Percentiles rank a stretch among this genome's conserved stretches.
Evolutionary conservation across 2,329 filamentous ascomycete species (phyloP).

Genomic region (Trichophaea hybrida): DNA sequence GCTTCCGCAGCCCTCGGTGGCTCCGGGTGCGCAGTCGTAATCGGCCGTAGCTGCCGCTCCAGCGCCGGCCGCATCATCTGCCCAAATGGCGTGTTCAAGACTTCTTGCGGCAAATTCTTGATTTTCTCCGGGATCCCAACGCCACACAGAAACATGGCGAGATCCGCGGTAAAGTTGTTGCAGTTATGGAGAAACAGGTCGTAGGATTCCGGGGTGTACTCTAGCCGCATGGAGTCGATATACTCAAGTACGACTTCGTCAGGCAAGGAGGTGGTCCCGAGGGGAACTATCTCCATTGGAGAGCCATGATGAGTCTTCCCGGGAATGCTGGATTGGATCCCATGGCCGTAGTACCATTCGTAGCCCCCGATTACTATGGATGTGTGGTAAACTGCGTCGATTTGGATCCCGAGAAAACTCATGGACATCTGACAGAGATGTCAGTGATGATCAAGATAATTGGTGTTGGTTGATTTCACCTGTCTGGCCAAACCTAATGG

Average conservation of each 20-base stretch:
- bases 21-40: conserved; percentile 32
- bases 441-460: conserved; percentile 38
- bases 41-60: conserved; percentile 47
- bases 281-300: conserved; percentile 58
- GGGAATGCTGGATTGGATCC: conserved; percentile 66
- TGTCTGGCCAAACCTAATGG: conserved; percentile 16
- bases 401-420: conserved; percentile 17
- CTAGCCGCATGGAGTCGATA: conserved; percentile 62
- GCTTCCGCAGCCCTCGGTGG: conserved; percentile 6
- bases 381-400: conserved; percentile 87
- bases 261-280: conserved; percentile 66
- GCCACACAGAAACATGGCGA: conserved; percentile 77
- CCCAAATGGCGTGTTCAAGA: conserved; percentile 75
- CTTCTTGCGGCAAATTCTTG: conserved; percentile 65
- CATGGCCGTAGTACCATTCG: conserved; percentile 61
- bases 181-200: conserved; percentile 60
- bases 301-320: conserved; percentile 75
- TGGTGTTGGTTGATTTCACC: conserved; percentile 4
- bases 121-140: conserved; percentile 82
- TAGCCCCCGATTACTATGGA: conserved; percentile 70
- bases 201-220: conserved; percentile 63
- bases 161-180: conserved; percentile 93
- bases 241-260: conserved; percentile 76
- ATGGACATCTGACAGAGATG: conserved; percentile 11
- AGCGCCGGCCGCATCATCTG: conserved; percentile 72